Base-by-base conservation (phyloP, 2,329 filamentous ascomycete species). In the Botryotinia narcissicola region DNA sequence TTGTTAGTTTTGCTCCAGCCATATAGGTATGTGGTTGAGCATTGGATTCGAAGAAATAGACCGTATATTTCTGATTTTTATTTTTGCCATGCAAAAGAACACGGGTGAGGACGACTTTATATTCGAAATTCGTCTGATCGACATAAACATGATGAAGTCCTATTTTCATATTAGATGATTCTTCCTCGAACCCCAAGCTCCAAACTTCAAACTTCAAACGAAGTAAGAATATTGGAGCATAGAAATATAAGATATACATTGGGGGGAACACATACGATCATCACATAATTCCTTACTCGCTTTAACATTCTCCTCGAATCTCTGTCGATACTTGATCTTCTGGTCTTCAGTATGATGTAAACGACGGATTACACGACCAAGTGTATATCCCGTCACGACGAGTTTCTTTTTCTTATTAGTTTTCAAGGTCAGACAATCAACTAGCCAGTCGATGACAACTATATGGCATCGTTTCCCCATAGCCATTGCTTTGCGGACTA, bases 31-130 rank as follows among this genome's bases (percentile, higher is more conserved):
- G 84, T 0, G 91, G 91, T 22, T 83, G 82, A 18, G 85, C 83
- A 74, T 88, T 85, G 8, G 90, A 91, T 80, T 93, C 89, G 83
- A 89, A 93, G 69, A 95, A 84, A 74, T 85, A 87, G 3, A 93
- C 81, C 0, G 84, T 83, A 59, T 89, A 90, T 48, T 86, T 88
- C 78, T 93, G 88, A 61, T 87, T 87, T 0, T 82, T 79, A 57
- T 87, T 86, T 18, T 84, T 83, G 7, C 77, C 76, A 22, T 81
- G 79, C 75, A 81, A 57, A 79, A 85, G 81, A 82, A 87, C 79
- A 79, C 91, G 87, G 4, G 86, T 85, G 22, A 96, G 82, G 0
- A 85, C 84, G 73, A 93, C 82, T 71, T 90, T 85, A 82, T 93
- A 94, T 6, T 84, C 81, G 80, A 93, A 93, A 66, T 86, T 87